Evolutionary conservation across 2,329 filamentous ascomycete species (phyloP), one percentile per base, ranked within the genome.

Genomic region (Clarireedia hainanense): DNA sequence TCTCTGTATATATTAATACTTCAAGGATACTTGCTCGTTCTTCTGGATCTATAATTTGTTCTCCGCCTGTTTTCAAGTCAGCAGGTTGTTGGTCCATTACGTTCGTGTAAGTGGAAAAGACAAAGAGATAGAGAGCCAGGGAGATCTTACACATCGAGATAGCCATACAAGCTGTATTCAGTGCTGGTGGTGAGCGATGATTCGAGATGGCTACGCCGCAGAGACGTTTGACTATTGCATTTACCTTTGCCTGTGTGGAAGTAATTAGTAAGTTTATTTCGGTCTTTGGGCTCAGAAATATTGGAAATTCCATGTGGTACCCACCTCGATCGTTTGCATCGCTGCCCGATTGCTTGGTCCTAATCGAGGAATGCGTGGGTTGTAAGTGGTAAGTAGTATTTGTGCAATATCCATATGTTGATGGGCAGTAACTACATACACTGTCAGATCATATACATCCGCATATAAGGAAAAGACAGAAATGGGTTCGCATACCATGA

Each of bases 321-420:
- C 14, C 49, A 60, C 61, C 46, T 64, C 63, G 15, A 62, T 59
- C 26, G 46, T 34, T 37, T 39, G 39, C 4, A n/a, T 46, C 12
- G 59, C 60, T 47, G 30, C 45, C 37, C 54, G 45, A 23, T 62
- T 58, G 12, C 52, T 37, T 1, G 62, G 62, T 6, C 63, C 63
- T 2, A 65, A 20, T 7, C 62, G 45, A 2, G 63, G 62, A 15
- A 64, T 56, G 12, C 61, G 58, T 0, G 74, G 73, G 42, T 75
- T 68, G 46, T 75, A 72, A 5, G 73, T 71, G 1, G 65, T 66
- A 1, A 65, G 67, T 6, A 76, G 61, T 27, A 76, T 74, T 10
- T 68, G 64, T 0, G 71, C 64, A 10, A 75, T 66, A 50, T 73
- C 69, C 47, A 71, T 73, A 57, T 75, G 71, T 53, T 74, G 71